Percentiles rank a stretch among this genome's conserved stretches.
Conservation (phyloP, 2,329 filamentous ascomycete species). For the Amylocarpus encephaloides region DNA sequence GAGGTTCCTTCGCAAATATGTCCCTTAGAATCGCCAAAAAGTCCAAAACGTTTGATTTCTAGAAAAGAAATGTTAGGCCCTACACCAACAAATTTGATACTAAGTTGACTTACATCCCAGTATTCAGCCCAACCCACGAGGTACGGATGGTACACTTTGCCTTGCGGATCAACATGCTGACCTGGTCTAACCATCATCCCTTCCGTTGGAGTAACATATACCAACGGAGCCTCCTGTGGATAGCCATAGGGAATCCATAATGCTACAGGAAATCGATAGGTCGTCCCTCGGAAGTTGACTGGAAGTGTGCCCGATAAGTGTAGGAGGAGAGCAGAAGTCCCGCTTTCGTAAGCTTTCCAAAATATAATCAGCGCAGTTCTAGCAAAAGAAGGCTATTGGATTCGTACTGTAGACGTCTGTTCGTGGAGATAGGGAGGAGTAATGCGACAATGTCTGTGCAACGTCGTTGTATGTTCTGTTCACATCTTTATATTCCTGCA, state of each 20-base stretch:
- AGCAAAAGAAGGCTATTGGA: neutral
- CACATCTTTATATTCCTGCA: slow-evolving; percentile 85
- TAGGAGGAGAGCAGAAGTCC: slow-evolving; percentile 77
- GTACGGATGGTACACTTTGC: slow-evolving; percentile 92
- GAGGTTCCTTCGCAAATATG: slow-evolving; percentile 90
- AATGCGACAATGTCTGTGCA: slow-evolving; percentile 71
- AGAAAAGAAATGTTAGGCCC: neutral
- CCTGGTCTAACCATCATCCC: slow-evolving; percentile 87
- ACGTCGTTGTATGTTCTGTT: slow-evolving; percentile 91
- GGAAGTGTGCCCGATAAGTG: slow-evolving; percentile 83
- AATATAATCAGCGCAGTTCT: slow-evolving; percentile 25
- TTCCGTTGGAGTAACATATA: slow-evolving; percentile 82
- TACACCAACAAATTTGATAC: neutral
- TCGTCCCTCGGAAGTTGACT: slow-evolving; percentile 81
- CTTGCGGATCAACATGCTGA: slow-evolving; percentile 91
- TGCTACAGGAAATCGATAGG: slow-evolving; percentile 85
- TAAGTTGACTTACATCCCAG: slow-evolving; percentile 67
- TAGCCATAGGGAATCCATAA: slow-evolving; percentile 93
- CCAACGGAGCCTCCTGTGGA: slow-evolving; percentile 75
- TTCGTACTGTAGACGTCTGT: slow-evolving; percentile 90
- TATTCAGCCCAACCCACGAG: slow-evolving; percentile 82
- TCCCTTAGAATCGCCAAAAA: slow-evolving; percentile 77
- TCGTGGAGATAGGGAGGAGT: slow-evolving; percentile 72
- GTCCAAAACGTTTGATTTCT: slow-evolving; percentile 80
- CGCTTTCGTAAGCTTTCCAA: slow-evolving; percentile 74